Base-by-base conservation (phyloP, 208 protist species). In the Leishmania major region DNA sequence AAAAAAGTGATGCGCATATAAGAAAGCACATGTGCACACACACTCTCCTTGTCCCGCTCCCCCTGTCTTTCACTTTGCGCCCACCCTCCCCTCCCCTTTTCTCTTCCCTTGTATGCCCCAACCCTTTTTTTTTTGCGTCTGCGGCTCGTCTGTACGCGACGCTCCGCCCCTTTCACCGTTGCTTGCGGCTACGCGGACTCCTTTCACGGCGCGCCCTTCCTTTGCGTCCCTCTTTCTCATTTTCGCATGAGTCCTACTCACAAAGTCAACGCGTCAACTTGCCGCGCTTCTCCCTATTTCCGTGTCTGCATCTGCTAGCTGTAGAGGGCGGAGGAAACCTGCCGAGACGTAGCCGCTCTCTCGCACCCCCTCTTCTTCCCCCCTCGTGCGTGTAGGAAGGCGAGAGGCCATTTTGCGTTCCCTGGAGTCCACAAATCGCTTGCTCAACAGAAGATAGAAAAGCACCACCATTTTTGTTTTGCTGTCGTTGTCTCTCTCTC, bases 241-340 rank as follows among this genome's bases (percentile, higher is more conserved):
- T 31, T 22, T 43, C 2, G 45, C 49, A 40, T 47, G 28, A 51
- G 1, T 17, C 45, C 45, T 53, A 2, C 10, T 55, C 45, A n/a
- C 47, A 77, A 40, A 37, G 51, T 77, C 60, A 22, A 47, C 70
- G 43, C 64, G 28, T 77, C 71, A 74, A 37, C 70, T 66, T 73
- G 25, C 43, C 17, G 10, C 37, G 53, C 45, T 69, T 45, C 59
- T 47, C 75, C 45, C 57, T n/a, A 47, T 37, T 79, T 37, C 37
- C 5, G 10, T n/a, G 57, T n/a, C 45, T 37, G 59, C n/a, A 17
- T 53, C 45, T 72, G 43, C 22, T 4, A 45, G 31, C 4, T 57
- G 6, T 13, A 62, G 73, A 77, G 5, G 73, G 8, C n/a, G 45
- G 37, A 2, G 17, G 17, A 45, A 47, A 37, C 28, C 25, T 51